phyloP scores from a whole-genome alignment of 2,329 filamentous ascomycete genomes.

The Xenoacremonium recifei region DNA sequence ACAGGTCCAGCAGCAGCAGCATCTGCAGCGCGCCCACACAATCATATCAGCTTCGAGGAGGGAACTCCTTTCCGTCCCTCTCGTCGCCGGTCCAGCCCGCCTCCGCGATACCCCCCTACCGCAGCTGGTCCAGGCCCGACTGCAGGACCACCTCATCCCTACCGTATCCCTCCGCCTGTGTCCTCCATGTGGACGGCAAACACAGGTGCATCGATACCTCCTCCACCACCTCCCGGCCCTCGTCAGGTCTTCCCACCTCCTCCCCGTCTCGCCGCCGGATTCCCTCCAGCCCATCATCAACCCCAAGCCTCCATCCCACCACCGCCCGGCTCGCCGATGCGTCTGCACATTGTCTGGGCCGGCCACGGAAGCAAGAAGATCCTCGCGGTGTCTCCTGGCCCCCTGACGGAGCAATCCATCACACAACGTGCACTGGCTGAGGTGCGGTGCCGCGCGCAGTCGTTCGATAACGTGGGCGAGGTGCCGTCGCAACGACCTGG shows the following conservation, averaged over 20 bases:
- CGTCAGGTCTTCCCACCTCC: constrained; percentile 2
- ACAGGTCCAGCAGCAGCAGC: too few relatives aligned
- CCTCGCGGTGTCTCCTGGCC: constrained; percentile 26
- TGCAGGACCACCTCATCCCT: too few relatives aligned
- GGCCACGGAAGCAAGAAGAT: constrained; percentile 29
- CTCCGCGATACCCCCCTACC: too few relatives aligned
- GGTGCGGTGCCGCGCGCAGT: constrained; percentile 13
- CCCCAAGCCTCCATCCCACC: background rate
- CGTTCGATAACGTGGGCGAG: constrained; percentile 7
- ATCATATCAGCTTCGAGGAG: too few relatives aligned
- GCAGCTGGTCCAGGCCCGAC: too few relatives aligned
- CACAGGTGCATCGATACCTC: too few relatives aligned
- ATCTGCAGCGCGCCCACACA: too few relatives aligned
- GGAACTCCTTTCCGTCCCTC: too few relatives aligned
- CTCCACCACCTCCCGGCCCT: background rate
- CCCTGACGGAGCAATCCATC: constrained; percentile 33
- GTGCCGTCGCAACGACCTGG: constrained; percentile 5
- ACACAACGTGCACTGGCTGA: constrained; percentile 18
- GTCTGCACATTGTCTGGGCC: constrained; percentile 26
- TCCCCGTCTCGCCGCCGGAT: background rate
- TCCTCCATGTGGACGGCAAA: too few relatives aligned
- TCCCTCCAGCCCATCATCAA: background rate
- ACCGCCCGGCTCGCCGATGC: constrained; percentile 17
- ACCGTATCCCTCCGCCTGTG: too few relatives aligned
- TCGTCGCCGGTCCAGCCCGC: too few relatives aligned